Base-by-base conservation (phyloP, 1,284 basidiomycete genomes). In the Puccinia polysora region DNA sequence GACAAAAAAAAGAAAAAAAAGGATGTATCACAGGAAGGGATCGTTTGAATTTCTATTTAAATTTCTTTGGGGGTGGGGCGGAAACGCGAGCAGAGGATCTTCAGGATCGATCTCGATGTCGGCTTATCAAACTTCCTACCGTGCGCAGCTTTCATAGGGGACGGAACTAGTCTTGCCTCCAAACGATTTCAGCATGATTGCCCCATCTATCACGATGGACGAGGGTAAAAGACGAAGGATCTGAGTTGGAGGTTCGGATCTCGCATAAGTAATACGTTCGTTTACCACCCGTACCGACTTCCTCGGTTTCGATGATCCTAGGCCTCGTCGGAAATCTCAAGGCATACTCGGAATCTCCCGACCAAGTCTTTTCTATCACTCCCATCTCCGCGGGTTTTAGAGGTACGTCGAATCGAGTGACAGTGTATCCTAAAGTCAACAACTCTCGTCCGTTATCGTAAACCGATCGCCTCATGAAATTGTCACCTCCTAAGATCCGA, bases 401-500 rank as follows among this genome's bases (percentile, higher is more conserved):
- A n/a, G 74, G 64, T 32, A 74, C 49, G 43, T 77, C 75, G 28
- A 73, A 77, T 20, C 70, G 56, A 0, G 75, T 76, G 28, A 77
- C 20, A 18, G 73, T 65, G 72, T 77, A 77, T 7, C 77, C 77
- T 12, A 75, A 40, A 30, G 65, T 72, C 25, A 77, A 32, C 0
- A 77, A 49, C 74, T 75, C 75, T 23, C 74, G 73, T 8, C 77
- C 77, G 25, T 75, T 63, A 18, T 75, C 75, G 40, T 77, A 76
- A 8, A 77, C 73, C 52, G 74, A 73, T 18, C 77, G 73, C 23
- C 58, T 45, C 69, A 77, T 77, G 53, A 77, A 67, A 60, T 77
- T 77, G 72, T 77, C 76, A 15, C 76, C 76, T 0, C 77, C 77
- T 36, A 77, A 62, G 65, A 77, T 76, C n/a, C 34, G 25, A 2